Percentiles rank a stretch among this genome's conserved stretches.
Evolutionary conservation across 176 grass and related monocot genomes (phyloP).

Genomic region (Carex myosuroides): DNA sequence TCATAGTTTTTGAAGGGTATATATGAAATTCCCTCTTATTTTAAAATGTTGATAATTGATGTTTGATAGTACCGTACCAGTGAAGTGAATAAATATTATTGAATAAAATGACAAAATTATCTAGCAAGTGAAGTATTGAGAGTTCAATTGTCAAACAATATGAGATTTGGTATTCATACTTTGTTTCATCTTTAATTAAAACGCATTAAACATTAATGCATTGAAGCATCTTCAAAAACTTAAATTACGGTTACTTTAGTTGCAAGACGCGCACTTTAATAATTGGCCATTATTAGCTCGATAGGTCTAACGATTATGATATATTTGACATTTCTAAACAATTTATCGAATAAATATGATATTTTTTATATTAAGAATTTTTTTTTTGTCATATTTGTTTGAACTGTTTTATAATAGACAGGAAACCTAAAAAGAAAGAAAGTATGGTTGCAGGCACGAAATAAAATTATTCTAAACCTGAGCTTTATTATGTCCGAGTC

Average conservation of each 20-base stretch:
- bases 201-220: background rate
- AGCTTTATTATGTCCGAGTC: background rate
- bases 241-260: background rate
- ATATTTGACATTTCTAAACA: background rate
- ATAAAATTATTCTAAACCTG: background rate
- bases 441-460: background rate
- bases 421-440: background rate
- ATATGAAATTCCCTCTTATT: too few relatives aligned
- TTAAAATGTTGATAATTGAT: too few relatives aligned
- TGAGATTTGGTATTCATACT: background rate
- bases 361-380: too few relatives aligned
- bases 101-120: background rate
- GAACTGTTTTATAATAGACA: background rate
- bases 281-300: background rate
- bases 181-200: background rate
- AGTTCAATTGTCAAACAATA: too few relatives aligned
- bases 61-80: background rate
- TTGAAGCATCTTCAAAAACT: background rate
- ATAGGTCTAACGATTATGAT: background rate
- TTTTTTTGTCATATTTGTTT: background rate
- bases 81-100: background rate
- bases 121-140: too few relatives aligned
- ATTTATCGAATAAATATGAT: too few relatives aligned
- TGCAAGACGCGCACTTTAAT: background rate
- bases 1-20: too few relatives aligned